Conservation (phyloP, 1,284 basidiomycete genomes). For the Austroboletus sp. region DNA sequence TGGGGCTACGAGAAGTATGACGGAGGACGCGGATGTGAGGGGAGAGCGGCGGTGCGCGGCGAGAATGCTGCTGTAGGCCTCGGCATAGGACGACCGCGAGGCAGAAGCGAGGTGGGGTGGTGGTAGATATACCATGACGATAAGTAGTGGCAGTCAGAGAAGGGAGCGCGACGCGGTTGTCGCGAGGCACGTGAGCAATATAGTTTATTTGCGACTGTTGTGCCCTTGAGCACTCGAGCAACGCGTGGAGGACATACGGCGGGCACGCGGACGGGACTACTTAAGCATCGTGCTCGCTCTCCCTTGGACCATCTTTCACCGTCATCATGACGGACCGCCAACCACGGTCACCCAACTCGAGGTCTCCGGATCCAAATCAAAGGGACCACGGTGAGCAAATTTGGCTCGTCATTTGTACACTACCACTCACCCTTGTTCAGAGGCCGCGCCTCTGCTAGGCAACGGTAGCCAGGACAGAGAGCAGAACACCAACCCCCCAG, state of each 20-base stretch:
- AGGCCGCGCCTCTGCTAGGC: conserved; percentile 50
- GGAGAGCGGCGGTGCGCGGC: conserved; percentile 68
- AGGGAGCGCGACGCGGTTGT: neutral
- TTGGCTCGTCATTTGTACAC: neutral
- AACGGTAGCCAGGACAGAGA: conserved; percentile 37
- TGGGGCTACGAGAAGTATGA: conserved; percentile 80
- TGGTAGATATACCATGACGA: conserved; percentile 59
- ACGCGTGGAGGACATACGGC: conserved; percentile 27
- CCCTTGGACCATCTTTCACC: conserved; percentile 12
- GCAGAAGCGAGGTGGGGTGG: conserved; percentile 60
- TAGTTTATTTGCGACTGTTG: conserved; percentile 22
- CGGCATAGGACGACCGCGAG: conserved; percentile 61
- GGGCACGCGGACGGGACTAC: conserved; percentile 30
- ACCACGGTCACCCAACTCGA: conserved; percentile 30
- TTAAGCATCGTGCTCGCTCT: conserved; percentile 19
- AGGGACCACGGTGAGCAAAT: conserved; percentile 39
- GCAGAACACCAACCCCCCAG: conserved; percentile 25
- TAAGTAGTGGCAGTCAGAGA: neutral
- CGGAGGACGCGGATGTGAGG: conserved; percentile 68
- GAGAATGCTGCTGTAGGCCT: conserved; percentile 75
- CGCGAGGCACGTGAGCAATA: conserved; percentile 12
- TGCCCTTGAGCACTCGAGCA: conserved; percentile 8
- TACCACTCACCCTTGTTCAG: conserved; percentile 31
- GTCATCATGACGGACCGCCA: conserved; percentile 36
- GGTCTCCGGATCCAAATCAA: conserved; percentile 33